Percentiles rank a stretch among this genome's conserved stretches.
Conservation (phyloP, 768 basidiomycete species). For the Trametes meyenii region DNA sequence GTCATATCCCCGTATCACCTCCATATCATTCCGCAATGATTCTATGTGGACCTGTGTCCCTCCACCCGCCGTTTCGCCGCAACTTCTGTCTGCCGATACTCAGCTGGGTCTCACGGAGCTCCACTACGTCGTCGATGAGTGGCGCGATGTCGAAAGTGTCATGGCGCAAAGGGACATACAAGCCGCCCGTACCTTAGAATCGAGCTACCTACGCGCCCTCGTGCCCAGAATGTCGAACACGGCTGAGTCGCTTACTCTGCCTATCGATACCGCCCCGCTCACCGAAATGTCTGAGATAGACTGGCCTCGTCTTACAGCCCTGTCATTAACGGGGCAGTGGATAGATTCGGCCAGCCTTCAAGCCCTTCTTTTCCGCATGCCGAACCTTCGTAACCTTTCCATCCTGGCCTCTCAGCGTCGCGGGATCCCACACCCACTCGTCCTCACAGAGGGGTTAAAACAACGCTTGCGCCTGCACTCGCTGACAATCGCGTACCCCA, state of each 20-base stretch:
- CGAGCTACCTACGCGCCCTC: background rate
- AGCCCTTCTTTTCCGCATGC: too few relatives aligned
- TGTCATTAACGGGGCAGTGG: background rate
- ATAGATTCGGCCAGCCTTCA: too few relatives aligned
- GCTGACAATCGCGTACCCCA: too few relatives aligned
- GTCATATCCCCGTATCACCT: background rate
- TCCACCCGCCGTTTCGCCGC: background rate
- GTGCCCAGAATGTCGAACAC: background rate
- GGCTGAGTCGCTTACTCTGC: background rate
- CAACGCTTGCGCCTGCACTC: too few relatives aligned
- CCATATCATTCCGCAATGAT: background rate
- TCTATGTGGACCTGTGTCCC: background rate
- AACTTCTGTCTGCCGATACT: too few relatives aligned
- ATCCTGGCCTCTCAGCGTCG: too few relatives aligned
- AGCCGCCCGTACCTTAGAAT: background rate
- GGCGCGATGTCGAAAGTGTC: too few relatives aligned
- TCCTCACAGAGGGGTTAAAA: too few relatives aligned
- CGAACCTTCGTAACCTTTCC: too few relatives aligned
- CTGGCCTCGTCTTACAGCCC: background rate
- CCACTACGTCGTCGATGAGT: too few relatives aligned
- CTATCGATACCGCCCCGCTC: background rate
- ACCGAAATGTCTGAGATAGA: background rate
- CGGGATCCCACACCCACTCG: too few relatives aligned
- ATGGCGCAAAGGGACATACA: background rate
- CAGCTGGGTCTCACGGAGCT: too few relatives aligned